phyloP scores from a whole-genome alignment of 768 basidiomycete genomes.

The Auriscalpium microsporum region DNA sequence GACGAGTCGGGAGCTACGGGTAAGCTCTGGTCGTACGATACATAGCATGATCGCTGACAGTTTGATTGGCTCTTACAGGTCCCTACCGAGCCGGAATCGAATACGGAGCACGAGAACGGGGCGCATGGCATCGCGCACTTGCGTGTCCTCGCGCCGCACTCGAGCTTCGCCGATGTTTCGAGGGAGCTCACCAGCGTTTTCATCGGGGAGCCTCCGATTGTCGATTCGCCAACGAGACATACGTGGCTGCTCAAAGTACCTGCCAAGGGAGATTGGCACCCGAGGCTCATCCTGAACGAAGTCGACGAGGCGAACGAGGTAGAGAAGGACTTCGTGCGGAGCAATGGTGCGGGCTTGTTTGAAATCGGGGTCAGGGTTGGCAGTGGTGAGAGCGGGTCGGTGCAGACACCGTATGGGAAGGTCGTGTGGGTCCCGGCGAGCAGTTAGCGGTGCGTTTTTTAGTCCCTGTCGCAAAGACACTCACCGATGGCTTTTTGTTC shows the following conservation, averaged over 20 bases:
- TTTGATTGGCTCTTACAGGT: conserved; percentile 29
- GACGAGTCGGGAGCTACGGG: conserved; percentile 51
- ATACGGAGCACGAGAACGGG: conserved; percentile 41
- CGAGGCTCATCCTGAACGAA: conserved; percentile 28
- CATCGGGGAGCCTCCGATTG: conserved; percentile 32
- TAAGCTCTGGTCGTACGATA: conserved; percentile 14
- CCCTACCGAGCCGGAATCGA: conserved; percentile 37
- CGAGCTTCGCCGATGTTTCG: conserved; percentile 24
- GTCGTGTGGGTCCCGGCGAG: conserved; percentile 30
- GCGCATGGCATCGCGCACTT: conserved; percentile 44
- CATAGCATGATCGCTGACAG: neutral
- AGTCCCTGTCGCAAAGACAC: too few species aligned
- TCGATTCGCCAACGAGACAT: neutral
- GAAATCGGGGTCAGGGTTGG: conserved; percentile 45
- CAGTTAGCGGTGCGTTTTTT: too few species aligned
- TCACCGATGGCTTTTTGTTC: too few species aligned
- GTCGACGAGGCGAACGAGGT: conserved; percentile 25
- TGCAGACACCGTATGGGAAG: conserved; percentile 41
- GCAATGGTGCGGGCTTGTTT: conserved; percentile 32
- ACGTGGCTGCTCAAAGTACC: conserved; percentile 11
- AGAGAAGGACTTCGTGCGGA: conserved; percentile 25
- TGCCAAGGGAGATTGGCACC: conserved; percentile 5
- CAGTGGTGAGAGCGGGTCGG: conserved; percentile 23
- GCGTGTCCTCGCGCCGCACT: conserved; percentile 29
- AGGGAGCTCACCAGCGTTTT: conserved; percentile 38